Percentiles rank a stretch among this genome's conserved stretches.
These are phyloP conservation scores for Phyllostachys edulis DNA, from an alignment of 176 grass and related monocot species.

Conservation along the genomic window DNA sequence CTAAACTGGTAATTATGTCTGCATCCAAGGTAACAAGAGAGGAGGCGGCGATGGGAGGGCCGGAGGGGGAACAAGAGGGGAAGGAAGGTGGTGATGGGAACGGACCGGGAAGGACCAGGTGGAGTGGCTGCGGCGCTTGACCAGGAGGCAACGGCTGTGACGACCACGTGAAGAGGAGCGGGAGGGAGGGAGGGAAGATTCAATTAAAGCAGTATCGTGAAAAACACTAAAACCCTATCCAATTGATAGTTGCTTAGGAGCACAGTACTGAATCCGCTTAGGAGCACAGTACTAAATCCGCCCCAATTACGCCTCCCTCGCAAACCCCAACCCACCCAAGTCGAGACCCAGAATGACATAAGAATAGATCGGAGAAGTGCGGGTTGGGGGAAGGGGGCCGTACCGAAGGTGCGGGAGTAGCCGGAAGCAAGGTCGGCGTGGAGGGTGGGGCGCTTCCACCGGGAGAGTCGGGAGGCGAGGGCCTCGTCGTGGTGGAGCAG, in stretches of 20 bases:
- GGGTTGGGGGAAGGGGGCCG: neutral
- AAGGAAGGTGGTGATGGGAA: too few relatives aligned
- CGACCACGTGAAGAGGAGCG: too few relatives aligned
- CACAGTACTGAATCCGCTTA: too few relatives aligned
- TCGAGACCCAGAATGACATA: neutral
- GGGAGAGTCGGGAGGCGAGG: conserved; percentile 60
- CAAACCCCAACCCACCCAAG: neutral
- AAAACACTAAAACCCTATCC: neutral
- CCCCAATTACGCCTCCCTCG: neutral
- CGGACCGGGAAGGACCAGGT: too few relatives aligned
- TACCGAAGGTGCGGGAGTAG: conserved; percentile 45
- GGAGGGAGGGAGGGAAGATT: too few relatives aligned
- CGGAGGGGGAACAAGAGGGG: too few relatives aligned
- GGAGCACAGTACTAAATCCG: neutral
- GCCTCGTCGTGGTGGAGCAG: conserved; percentile 62
- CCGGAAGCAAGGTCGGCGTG: conserved; percentile 46
- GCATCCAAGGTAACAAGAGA: too few relatives aligned
- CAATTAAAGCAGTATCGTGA: neutral
- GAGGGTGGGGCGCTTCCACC: conserved; percentile 80
- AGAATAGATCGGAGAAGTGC: neutral
- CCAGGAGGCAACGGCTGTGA: too few relatives aligned
- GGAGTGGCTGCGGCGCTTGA: too few relatives aligned
- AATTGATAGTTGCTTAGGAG: neutral
- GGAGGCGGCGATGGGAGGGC: too few relatives aligned
- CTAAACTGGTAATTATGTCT: too few relatives aligned